Percentiles rank a stretch among this genome's conserved stretches.
phyloP scores from a whole-genome alignment of 805 yeast species.

The Hanseniaspora singularis region DNA sequence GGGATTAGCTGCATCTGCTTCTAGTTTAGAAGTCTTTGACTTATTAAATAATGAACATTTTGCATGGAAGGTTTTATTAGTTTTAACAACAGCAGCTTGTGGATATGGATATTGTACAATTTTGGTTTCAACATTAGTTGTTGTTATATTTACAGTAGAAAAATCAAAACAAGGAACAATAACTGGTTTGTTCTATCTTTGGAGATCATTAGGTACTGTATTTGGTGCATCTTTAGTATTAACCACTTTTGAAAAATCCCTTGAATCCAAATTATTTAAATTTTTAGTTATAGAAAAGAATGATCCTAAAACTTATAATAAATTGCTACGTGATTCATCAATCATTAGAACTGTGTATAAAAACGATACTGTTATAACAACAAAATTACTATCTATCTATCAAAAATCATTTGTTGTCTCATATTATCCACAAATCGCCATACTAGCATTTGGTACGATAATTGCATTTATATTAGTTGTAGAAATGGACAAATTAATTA shows the following conservation, averaged over 20 bases:
- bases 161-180: constrained; percentile 37
- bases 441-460: constrained; percentile 20
- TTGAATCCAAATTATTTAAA: constrained; percentile 26
- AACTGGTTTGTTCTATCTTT: constrained; percentile 39
- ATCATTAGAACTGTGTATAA: constrained; percentile 22
- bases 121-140: constrained; percentile 47
- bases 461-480: constrained; percentile 16
- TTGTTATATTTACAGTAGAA: constrained; percentile 37
- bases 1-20: constrained; percentile 4
- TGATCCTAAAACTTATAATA: constrained; percentile 21
- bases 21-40: constrained; percentile 3
- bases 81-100: constrained; percentile 28
- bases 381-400: constrained; percentile 20
- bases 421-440: constrained; percentile 23
- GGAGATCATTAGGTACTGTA: constrained; percentile 39
- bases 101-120: constrained; percentile 44
- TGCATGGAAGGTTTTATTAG: constrained; percentile 26
- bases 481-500: not conserved
- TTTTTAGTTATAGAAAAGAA: constrained; percentile 24
- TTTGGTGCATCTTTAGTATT: constrained; percentile 36
- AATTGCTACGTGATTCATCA: constrained; percentile 24
- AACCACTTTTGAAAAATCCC: constrained; percentile 29
- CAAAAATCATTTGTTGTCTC: constrained; percentile 24
- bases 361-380: constrained; percentile 14
- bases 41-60: constrained; percentile 8